Evolutionary conservation across 164 flowering plant species (phyloP).

Genomic region (Stephania cephalantha): DNA sequence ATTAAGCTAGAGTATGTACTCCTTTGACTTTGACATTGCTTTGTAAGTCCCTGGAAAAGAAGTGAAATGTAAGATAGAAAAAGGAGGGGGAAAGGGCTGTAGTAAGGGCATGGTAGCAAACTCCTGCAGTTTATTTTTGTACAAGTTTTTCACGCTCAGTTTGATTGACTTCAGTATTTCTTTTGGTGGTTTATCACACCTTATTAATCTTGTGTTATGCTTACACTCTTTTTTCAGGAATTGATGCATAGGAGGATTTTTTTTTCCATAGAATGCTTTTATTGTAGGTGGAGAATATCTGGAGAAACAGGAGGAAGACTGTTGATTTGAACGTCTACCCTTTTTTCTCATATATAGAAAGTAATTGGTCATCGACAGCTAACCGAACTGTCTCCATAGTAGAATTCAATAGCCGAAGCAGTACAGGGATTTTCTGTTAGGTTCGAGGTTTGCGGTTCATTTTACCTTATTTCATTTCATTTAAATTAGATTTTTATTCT

Average conservation of each 20-base stretch:
- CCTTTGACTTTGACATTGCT: neutral
- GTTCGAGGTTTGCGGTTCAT: slow-evolving; percentile 22
- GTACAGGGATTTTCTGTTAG: slow-evolving; percentile 46
- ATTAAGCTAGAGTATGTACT: neutral
- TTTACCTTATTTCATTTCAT: slow-evolving; percentile 20
- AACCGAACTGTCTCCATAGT: slow-evolving; percentile 33
- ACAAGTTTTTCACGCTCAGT: neutral
- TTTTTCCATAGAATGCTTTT: slow-evolving; percentile 27
- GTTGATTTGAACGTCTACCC: slow-evolving; percentile 32
- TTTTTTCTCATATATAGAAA: slow-evolving; percentile 25
- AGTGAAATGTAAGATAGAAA: neutral
- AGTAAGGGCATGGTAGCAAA: neutral
- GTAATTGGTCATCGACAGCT: slow-evolving; percentile 36
- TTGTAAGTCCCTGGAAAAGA: neutral
- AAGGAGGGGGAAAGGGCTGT: neutral
- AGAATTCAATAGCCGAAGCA: slow-evolving; percentile 34
- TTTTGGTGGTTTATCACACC: neutral
- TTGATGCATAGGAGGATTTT: slow-evolving; percentile 60
- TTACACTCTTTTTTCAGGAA: slow-evolving; percentile 42
- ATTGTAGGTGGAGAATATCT: slow-evolving; percentile 43
- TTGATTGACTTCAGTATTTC: too few relatives aligned
- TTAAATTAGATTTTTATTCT: slow-evolving; percentile 39
- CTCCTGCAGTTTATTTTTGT: too few relatives aligned
- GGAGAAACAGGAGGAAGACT: slow-evolving; percentile 31
- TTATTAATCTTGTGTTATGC: neutral